Evolutionary conservation across 1,284 basidiomycete genomes (phyloP), one percentile per base, ranked within the genome.

Genomic region (Microbotryum lychnidis-dioicae): DNA sequence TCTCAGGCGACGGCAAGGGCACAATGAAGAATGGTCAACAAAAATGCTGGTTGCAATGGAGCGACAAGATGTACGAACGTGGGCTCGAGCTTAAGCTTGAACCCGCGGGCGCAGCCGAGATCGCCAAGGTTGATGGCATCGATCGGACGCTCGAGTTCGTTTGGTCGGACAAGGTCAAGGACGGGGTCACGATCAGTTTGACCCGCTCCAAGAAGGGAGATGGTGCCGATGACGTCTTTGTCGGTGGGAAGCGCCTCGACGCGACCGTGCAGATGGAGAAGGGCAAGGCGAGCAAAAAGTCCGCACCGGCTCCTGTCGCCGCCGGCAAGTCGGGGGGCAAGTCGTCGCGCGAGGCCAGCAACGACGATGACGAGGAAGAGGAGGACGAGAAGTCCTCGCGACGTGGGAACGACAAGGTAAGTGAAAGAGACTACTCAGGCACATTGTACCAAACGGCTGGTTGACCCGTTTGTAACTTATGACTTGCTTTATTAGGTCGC

Each of bases 11-110:
- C 14, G 64, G 58, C 2, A 53, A 56, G 31, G 56, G 60, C n/a
- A 65, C 64, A 44, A 65, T 65, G 64, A 48, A 51, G 29, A 55
- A 64, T 45, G 61, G 62, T 2, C 29, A 61, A 44, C 69, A 70
- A 45, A 54, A 66, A 25, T 62, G 56, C 16, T 69, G 69, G 67
- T 53, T 70, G 20, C 62, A 66, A 44, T 70, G 63, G 61, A 60
- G 57, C 31, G 60, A 57, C 25, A 64, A 52, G 44, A 70, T 70
- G 69, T 70, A 67, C 58, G 61, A 63, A 31, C 62, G 65, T 10
- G 62, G 58, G 3, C 21, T 66, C 51, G 50, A 55, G 29, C 51
- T 63, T 31, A 6, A 8, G 4, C 27, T 63, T 47, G 54, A 62
- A 10, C 63, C 60, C 3, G 16, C 47, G 25, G 64, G 58, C 12